These are phyloP conservation scores for Thelephora ganbajun DNA, from an alignment of 768 basidiomycete genomes.

Conservation along the genomic window DNA sequence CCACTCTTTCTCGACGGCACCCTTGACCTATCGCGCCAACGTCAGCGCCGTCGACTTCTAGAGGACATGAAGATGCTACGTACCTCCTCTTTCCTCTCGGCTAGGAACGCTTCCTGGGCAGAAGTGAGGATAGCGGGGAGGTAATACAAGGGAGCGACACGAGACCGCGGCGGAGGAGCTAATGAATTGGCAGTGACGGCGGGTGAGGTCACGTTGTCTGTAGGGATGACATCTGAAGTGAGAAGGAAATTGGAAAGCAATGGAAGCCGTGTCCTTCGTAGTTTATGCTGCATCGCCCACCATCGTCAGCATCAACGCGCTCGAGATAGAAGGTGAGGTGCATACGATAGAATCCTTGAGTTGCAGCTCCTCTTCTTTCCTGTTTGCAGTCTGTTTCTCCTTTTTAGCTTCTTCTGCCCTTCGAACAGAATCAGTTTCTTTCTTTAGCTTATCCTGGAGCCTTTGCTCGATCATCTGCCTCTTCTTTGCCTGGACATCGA, in stretches of 20 bases:
- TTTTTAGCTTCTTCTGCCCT: slow-evolving; percentile 78
- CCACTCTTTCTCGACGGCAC: slow-evolving; percentile 61
- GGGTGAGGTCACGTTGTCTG: slow-evolving; percentile 17
- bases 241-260: slow-evolving; percentile 60
- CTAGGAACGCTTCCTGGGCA: slow-evolving; percentile 55
- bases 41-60: slow-evolving; percentile 1
- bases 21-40: slow-evolving; percentile 30
- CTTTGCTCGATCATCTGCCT: slow-evolving; percentile 72
- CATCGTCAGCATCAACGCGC: slow-evolving; percentile 1
- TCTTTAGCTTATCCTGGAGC: slow-evolving; percentile 71
- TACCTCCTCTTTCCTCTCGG: slow-evolving; percentile 50
- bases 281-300: slow-evolving; percentile 40
- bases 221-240: slow-evolving; percentile 55
- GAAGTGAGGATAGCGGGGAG: slow-evolving; percentile 56
- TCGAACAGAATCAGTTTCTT: slow-evolving; percentile 78
- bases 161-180: slow-evolving; percentile 41
- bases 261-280: slow-evolving; percentile 58
- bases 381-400: slow-evolving; percentile 60
- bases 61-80: slow-evolving; percentile 7
- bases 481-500: slow-evolving; percentile 54
- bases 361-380: slow-evolving; percentile 73
- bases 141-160: slow-evolving; percentile 69
- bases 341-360: slow-evolving; percentile 71
- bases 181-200: slow-evolving; percentile 16
- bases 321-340: slow-evolving; percentile 6